Percentiles rank a stretch among this genome's conserved stretches.
These are phyloP conservation scores for Capsicum baccatum DNA, from an alignment of 257 asterid species.

Conservation along the genomic window DNA sequence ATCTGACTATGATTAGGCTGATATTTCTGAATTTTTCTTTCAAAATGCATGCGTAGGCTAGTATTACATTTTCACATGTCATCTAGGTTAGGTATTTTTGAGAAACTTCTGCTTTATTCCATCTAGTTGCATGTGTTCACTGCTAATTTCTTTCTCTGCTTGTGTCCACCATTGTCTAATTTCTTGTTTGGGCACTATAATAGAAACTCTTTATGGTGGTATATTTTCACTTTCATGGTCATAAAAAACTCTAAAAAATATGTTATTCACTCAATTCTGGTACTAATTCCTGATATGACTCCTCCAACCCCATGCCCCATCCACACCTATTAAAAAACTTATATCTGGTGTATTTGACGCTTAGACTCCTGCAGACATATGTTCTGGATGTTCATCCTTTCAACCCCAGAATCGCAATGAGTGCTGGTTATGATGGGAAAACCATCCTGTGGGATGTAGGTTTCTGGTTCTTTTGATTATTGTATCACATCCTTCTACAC, in stretches of 20 bases:
- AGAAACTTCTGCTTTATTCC: background rate
- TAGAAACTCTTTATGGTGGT: slow-evolving; percentile 14
- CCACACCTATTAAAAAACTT: background rate
- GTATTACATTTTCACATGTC: background rate
- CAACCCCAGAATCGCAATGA: slow-evolving; percentile 97
- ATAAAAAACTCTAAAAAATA: background rate
- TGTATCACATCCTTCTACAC: slow-evolving; percentile 23
- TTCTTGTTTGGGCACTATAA: background rate
- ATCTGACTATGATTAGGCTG: slow-evolving; percentile 33
- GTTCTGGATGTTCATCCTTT: slow-evolving; percentile 99
- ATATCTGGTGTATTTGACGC: slow-evolving; percentile 20
- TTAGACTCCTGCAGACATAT: slow-evolving; percentile 69
- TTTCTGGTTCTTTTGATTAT: slow-evolving; percentile 39
- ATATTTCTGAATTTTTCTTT: slow-evolving; percentile 15
- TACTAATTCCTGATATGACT: slow-evolving; percentile 4
- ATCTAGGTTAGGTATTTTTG: slow-evolving; percentile 10
- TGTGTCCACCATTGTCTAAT: slow-evolving; percentile 3
- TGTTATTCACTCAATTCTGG: background rate
- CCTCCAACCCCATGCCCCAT: background rate
- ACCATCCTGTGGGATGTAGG: slow-evolving; percentile 99
- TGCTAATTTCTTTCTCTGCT: background rate
- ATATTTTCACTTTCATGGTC: slow-evolving; percentile 16
- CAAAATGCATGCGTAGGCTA: slow-evolving; percentile 25
- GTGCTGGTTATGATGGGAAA: slow-evolving; percentile 99
- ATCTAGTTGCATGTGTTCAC: background rate